Base-by-base conservation (phyloP, 805 yeast genomes). In the Schizosaccharomyces cryophilus region DNA sequence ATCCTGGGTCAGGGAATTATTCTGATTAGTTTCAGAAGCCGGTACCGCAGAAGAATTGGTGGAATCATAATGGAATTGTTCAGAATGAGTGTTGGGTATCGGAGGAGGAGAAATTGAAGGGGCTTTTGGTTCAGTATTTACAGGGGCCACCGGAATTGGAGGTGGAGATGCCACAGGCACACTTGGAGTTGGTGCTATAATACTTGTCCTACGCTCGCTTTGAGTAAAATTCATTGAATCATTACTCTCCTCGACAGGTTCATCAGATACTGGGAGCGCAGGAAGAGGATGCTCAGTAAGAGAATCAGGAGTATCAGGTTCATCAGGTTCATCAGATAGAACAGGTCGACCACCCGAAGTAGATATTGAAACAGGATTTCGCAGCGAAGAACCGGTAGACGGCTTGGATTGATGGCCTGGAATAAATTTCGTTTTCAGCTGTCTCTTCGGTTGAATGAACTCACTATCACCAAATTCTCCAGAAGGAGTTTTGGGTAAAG, bases 261-360 rank as follows among this genome's bases (percentile, higher is more conserved):
- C 40, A 2, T 13, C 40, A 35, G 40, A 11, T 2, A 35, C 40
- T 11, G 40, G 40, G 13, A 35, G 17, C 3, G 40, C 40, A 35
- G 60, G 62, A 29, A 60, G 54, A 40, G 59, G 62, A 19, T 42
- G 35, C 1, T n/a, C 60, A 1, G 63, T 55, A 42, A 30, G 17
- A 62, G 59, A 31, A 54, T 54, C 19, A 54, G 62, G 31, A 61
- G 62, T 19, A 24, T n/a, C 51, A 6, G 26, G 13, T 45, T 45
- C 51, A 24, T 45, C 51, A 4, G 51, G 51, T 13, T 45, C 51
- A 24, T 45, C 51, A 24, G 51, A 24, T 11, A 45, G 26, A 13
- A 24, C 51, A 24, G 51, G 51, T n/a, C 51, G 51, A 17, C 51
- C 51, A 45, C 51, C 51, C 9, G 51, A 45, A 45, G 51, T 45